Base-by-base conservation (phyloP, 192 early-diverging fungal genomes). In the Backusella macrospora region DNA sequence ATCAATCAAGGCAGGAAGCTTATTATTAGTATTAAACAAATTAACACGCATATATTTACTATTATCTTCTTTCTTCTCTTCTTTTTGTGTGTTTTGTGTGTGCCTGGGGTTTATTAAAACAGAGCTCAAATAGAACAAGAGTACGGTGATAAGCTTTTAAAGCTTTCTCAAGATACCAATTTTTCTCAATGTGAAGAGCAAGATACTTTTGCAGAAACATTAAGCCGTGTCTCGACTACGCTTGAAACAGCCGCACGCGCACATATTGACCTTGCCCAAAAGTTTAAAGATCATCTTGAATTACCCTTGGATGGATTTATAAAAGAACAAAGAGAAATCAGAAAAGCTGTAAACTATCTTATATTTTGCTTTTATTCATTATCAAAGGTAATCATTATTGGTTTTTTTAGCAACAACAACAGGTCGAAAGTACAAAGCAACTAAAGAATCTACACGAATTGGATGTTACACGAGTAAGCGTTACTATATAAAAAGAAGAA, bases 41-140 rank as follows among this genome's bases (percentile, higher is more conserved):
- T 34, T 2, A 34, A 34, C 29, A 34, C 29, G 29, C 29, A 34
- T 34, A 2, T 34, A 34, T 34, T 34, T 34, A 63, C 12, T 15
- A 14, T 43, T 1, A 23, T 16, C 6, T 3, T 46, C 8, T 26
- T 14, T 12, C 1, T n/a, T 5, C 43, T 52, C 10, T 8, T 34
- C n/a, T n/a, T 52, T 6, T 48, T 37, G n/a, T n/a, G n/a, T 23
- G 6, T 14, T 34, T 47, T 44, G 63, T 45, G 10, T 16, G 4
- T 40, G 18, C 44, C 29, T 74, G 29, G 29, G 29, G 29, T 34
- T 34, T 34, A 34, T 34, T 34, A 34, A 34, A 34, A 34, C 29
- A 89, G 92, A 52, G 90, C 92, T 13, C 55, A 80, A 6, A 82
- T 92, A 48, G 92, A 94, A 63, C 89, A 91, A 65, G 91, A 94